phyloP scores from a whole-genome alignment of 805 yeast genomes.

The Pichia manshurica region DNA sequence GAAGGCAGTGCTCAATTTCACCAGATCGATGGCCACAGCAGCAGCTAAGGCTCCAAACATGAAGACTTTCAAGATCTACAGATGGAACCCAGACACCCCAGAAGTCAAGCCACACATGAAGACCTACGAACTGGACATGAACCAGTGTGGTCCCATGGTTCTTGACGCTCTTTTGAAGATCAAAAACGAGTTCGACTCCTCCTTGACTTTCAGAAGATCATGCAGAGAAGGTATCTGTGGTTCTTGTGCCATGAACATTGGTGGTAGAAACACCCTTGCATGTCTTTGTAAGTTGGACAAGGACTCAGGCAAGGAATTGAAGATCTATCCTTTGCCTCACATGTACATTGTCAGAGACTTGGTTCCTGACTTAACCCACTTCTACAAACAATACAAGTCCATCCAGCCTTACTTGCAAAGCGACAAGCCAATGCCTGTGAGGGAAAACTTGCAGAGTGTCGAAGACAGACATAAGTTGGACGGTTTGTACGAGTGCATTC shows the following conservation, averaged over 20 bases:
- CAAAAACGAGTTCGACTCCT: constrained; percentile 94
- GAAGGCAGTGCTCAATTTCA: constrained; percentile 3
- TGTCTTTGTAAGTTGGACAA: constrained; percentile 92
- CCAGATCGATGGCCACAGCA: constrained; percentile 42
- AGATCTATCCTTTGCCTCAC: constrained; percentile 96
- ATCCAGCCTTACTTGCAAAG: constrained; percentile 96
- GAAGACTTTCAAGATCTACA: constrained; percentile 86
- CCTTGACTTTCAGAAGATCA: constrained; percentile 94
- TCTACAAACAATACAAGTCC: constrained; percentile 97
- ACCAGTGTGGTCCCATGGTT: constrained; percentile 96
- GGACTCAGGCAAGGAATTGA: constrained; percentile 64
- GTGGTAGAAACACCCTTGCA: constrained; percentile 94
- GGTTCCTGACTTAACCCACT: constrained; percentile 96
- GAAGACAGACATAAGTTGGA: constrained; percentile 94
- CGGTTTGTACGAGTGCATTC: constrained; percentile 94
- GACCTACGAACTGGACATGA: constrained; percentile 77
- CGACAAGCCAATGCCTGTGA: constrained; percentile 79
- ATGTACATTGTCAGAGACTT: constrained; percentile 96
- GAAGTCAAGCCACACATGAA: constrained; percentile 84
- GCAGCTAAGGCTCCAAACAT: constrained; percentile 54
- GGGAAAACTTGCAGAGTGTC: constrained; percentile 84
- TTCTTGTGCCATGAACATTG: constrained; percentile 99
- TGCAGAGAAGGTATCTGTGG: constrained; percentile 99
- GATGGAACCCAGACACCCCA: constrained; percentile 98
- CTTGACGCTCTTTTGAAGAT: constrained; percentile 91